Percentiles rank a stretch among this genome's conserved stretches.
These are phyloP conservation scores for Plasmodium gonderi DNA, from an alignment of 169 alveolate species.

Conservation along the genomic window DNA sequence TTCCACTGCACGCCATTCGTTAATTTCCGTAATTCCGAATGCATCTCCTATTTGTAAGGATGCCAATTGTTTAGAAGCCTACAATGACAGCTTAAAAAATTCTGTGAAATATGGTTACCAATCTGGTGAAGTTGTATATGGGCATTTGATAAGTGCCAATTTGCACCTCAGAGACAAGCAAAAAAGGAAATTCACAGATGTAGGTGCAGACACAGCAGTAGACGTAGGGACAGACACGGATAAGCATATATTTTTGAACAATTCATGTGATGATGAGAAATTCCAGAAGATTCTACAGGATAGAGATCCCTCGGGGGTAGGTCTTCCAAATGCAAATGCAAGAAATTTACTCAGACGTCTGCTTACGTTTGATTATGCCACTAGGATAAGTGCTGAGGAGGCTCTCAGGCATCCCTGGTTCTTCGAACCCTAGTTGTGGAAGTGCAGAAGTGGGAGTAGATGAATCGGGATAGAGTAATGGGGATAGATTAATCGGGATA, in stretches of 20 bases:
- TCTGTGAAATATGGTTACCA: background rate
- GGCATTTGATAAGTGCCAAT: background rate
- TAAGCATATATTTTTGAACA: background rate
- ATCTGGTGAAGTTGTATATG: background rate
- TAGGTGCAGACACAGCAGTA: background rate
- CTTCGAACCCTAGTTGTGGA: constrained; percentile 6
- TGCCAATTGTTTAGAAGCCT: constrained; percentile 13
- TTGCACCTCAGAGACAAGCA: background rate
- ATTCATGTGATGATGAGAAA: constrained; percentile 44
- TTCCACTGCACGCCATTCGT: constrained; percentile 3
- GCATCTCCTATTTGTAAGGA: constrained; percentile 47
- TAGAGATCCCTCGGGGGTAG: constrained; percentile 70
- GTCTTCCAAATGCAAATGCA: constrained; percentile 77
- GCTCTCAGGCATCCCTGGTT: constrained; percentile 87
- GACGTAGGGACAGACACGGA: background rate
- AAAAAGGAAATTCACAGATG: too few relatives aligned
- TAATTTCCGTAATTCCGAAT: constrained; percentile 3
- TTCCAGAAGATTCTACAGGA: constrained; percentile 39
- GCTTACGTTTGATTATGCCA: constrained; percentile 83
- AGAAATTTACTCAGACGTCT: constrained; percentile 81
- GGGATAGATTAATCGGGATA: too few relatives aligned
- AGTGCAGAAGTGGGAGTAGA: too few relatives aligned
- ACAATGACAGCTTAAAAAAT: background rate
- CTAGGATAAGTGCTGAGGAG: constrained; percentile 84
- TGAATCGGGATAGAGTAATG: too few relatives aligned